Evolutionary conservation across 768 basidiomycete species (phyloP), one percentile per base, ranked within the genome.

Genomic region (Kwoniella dendrophila): DNA sequence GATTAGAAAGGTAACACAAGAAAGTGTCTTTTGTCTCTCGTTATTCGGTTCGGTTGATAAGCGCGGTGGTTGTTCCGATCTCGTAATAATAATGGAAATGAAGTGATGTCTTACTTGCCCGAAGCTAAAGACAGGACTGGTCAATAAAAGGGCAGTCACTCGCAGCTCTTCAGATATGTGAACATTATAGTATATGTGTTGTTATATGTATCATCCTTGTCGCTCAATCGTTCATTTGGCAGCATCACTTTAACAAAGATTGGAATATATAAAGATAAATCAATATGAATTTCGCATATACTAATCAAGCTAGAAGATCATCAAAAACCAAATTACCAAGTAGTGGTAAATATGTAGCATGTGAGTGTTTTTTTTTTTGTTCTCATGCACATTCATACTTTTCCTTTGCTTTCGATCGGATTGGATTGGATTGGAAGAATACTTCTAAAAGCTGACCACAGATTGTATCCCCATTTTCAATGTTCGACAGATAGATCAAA

Each of bases 401-500:
- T n/a, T n/a, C n/a, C n/a, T n/a, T n/a, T n/a, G n/a, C n/a, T n/a
- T n/a, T n/a, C n/a, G n/a, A n/a, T n/a, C n/a, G n/a, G n/a, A n/a
- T n/a, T n/a, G n/a, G n/a, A n/a, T n/a, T n/a, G n/a, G n/a, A n/a
- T n/a, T n/a, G n/a, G n/a, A n/a, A n/a, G n/a, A n/a, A n/a, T n/a
- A n/a, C n/a, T n/a, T n/a, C n/a, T n/a, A n/a, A n/a, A n/a, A n/a
- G n/a, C n/a, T n/a, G n/a, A n/a, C n/a, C n/a, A n/a, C n/a, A n/a
- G n/a, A n/a, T n/a, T n/a, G n/a, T 11, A 10, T 10, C 6, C 5
- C 6, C 20, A 43, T 43, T 11, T 10, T 43, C 12, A 43, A 14
- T 11, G 20, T 14, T 24, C 12, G 6, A 26, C 43, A 69, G 68
- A 69, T 45, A 43, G 57, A 26, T 58, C 68, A 14, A 40, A 34